Evolutionary conservation across 257 asterid genomes (phyloP), one percentile per base, ranked within the genome.

Genomic region (Rhazya stricta): DNA sequence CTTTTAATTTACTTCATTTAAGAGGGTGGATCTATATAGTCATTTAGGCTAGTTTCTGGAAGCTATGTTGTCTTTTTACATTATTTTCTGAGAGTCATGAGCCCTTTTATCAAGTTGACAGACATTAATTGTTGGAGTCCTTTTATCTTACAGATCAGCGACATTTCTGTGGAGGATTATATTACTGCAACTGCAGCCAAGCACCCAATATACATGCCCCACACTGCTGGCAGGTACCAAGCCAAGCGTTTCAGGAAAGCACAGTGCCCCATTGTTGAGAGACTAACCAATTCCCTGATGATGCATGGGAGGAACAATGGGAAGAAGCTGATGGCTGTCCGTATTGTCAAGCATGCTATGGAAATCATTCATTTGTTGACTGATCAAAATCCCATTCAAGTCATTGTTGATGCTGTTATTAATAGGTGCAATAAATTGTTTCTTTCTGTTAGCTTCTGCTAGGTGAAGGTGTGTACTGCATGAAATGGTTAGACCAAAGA

Each of bases 241-340:
- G 88, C 79, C 0, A 92, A 83, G 89, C 80, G 96, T 5, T 92
- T 92, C 84, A 83, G 97, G 81, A 92, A 92, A 91, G 96, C 96
- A 3, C 96, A 92, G 73, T 92, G 97, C 87, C 96, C 97, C 0
- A 80, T 92, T 78, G 90, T 90, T 43, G 93, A 90, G 79, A 85
- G 96, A 81, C 54, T 90, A 84, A 89, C 96, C 73, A 92, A 90
- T 83, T 92, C 96, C 1, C 93, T 92, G 61, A 90, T 90, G 96
- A 92, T 92, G 97, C 97, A 90, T 5, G 97, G 96, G 0, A 78
- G 97, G n/a, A 92, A 92, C 91, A 92, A 92, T 5, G 96, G 97
- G 0, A 92, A 90, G 90, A 92, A 92, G 88, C 87, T 89, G 30
- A 90, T 86, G 96, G 96, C 94, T 27, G 97, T 90, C 7, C 91